Conservation (phyloP, 2,329 filamentous ascomycete species). For the Incumbomyces lentus region DNA sequence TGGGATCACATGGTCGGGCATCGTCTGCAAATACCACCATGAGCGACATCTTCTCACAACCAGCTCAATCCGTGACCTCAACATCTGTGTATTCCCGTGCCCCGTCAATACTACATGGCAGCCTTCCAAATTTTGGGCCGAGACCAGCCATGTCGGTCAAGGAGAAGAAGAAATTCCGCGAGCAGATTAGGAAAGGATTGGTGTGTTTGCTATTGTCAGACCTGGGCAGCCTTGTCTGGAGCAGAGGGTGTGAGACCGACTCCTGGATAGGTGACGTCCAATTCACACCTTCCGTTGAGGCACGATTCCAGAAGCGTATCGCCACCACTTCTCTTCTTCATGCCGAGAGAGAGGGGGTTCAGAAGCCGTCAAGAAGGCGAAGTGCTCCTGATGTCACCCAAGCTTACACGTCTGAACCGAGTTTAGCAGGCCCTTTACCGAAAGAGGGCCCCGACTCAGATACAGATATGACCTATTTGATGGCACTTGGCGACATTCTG, state of each 20-base stretch:
- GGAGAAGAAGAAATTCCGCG: conserved; percentile 66
- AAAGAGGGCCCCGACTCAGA: neutral
- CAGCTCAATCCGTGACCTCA: conserved; percentile 34
- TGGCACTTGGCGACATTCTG: conserved; percentile 46
- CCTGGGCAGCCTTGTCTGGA: conserved; percentile 73
- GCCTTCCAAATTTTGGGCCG: neutral
- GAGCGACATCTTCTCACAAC: conserved; percentile 76
- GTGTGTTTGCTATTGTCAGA: conserved; percentile 83
- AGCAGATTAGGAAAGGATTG: conserved; percentile 65
- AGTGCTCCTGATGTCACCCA: neutral
- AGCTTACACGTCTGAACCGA: neutral
- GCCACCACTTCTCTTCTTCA: neutral
- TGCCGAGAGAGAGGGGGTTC: neutral
- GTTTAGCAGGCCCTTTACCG: neutral
- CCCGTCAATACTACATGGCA: conserved; percentile 22
- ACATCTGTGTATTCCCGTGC: conserved; percentile 25
- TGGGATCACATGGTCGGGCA: conserved; percentile 54
- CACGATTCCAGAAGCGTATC: conserved; percentile 12
- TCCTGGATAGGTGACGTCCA: conserved; percentile 60
- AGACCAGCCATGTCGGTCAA: conserved; percentile 48
- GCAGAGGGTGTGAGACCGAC: conserved; percentile 87
- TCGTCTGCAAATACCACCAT: conserved; percentile 63
- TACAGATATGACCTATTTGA: neutral
- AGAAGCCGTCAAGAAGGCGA: neutral
- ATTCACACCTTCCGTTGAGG: conserved; percentile 52